phyloP scores from a whole-genome alignment of 106 monocot species.

The Iris macrosiphon region DNA sequence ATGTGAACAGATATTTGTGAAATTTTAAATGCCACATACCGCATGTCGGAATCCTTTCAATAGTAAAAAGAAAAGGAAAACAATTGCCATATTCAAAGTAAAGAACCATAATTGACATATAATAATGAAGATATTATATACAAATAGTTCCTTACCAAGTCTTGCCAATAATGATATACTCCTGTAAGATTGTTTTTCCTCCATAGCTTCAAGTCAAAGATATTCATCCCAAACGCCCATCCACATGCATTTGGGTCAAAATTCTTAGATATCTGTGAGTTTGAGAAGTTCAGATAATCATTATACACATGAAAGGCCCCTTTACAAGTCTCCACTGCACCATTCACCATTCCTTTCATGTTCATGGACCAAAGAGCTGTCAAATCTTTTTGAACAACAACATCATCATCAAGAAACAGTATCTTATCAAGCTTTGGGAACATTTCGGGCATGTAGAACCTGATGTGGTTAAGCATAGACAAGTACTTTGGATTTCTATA shows the following conservation, averaged over 20 bases:
- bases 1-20: too few relatives aligned
- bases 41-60: too few relatives aligned
- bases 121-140: not conserved
- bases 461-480: conserved; percentile 57
- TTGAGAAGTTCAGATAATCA: conserved; percentile 49
- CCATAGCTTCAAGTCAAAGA: conserved; percentile 56
- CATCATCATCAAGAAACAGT: conserved; percentile 60
- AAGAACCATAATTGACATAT: not conserved
- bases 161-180: conserved; percentile 58
- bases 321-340: conserved; percentile 50
- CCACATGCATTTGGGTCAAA: conserved; percentile 42
- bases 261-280: conserved; percentile 37
- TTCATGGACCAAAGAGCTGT: conserved; percentile 58
- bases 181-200: conserved; percentile 39
- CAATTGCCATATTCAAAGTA: not conserved
- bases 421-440: conserved; percentile 57
- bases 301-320: conserved; percentile 33
- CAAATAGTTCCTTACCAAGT: conserved; percentile 22
- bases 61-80: too few relatives aligned
- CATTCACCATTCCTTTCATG: conserved; percentile 63
- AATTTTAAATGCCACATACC: too few relatives aligned
- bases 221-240: conserved; percentile 64
- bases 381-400: conserved; percentile 57
- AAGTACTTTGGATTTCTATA: conserved; percentile 57
- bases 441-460: conserved; percentile 59